phyloP scores from a whole-genome alignment of 1,284 basidiomycete species.

The Rhodofomes roseus region DNA sequence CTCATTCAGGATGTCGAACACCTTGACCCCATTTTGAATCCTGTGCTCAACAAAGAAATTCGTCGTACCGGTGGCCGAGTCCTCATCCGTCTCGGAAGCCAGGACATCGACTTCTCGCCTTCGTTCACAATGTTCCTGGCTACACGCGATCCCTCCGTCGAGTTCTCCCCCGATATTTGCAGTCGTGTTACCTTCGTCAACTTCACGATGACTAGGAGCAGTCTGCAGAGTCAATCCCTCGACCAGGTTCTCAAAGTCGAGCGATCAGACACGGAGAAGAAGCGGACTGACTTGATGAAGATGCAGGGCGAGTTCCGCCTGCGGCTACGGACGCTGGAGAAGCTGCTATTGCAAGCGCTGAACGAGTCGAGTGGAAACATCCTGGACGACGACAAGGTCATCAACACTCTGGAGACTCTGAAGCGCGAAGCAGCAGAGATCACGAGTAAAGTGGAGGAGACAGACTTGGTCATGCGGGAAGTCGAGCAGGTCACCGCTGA shows the following conservation, averaged over 20 bases:
- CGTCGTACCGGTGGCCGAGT: constrained; percentile 95
- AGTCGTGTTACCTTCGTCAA: constrained; percentile 99
- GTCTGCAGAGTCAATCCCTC: constrained; percentile 96
- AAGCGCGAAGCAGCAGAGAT: constrained; percentile 98
- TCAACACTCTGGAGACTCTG: constrained; percentile 93
- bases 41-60: constrained; percentile 96
- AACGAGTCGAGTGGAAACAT: constrained; percentile 98
- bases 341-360: constrained; percentile 89
- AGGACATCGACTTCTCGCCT: constrained; percentile 99
- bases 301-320: constrained; percentile 98
- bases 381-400: constrained; percentile 98
- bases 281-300: constrained; percentile 98
- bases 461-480: constrained; percentile 93
- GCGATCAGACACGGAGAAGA: constrained; percentile 94
- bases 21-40: constrained; percentile 96
- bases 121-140: constrained; percentile 99
- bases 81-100: constrained; percentile 95
- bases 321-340: constrained; percentile 90
- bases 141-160: constrained; percentile 94
- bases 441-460: constrained; percentile 95
- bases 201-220: constrained; percentile 99
- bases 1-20: constrained; percentile 98
- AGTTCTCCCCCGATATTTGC: constrained; percentile 98
- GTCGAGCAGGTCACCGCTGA: constrained; percentile 95
- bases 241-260: constrained; percentile 98